Evolutionary conservation across 2,329 filamentous ascomycete species (phyloP).

Genomic region (Xylariomycetidae sp.): DNA sequence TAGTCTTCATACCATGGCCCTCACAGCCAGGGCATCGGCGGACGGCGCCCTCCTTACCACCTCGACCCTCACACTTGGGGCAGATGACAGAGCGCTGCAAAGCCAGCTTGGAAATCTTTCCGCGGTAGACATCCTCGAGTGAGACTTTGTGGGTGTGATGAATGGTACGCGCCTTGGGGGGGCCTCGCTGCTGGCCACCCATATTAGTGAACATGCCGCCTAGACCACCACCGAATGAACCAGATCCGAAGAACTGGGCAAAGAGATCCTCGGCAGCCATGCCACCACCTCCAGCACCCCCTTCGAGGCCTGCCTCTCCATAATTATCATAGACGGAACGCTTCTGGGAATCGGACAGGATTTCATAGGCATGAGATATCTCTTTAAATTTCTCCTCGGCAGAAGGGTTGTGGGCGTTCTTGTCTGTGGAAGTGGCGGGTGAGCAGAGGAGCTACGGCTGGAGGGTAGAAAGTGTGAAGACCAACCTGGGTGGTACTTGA

Average conservation of each 20-base stretch:
- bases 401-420: conserved; percentile 89
- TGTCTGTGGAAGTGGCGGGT: too few relatives aligned
- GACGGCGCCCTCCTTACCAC: conserved; percentile 97
- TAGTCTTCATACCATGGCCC: conserved; percentile 96
- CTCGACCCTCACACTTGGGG: conserved; percentile 86
- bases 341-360: conserved; percentile 89
- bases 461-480: too few relatives aligned
- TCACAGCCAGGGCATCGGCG: conserved; percentile 89
- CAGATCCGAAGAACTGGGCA: conserved; percentile 88
- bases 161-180: conserved; percentile 87
- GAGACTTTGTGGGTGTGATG: conserved; percentile 98
- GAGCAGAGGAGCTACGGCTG: too few relatives aligned
- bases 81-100: conserved; percentile 98
- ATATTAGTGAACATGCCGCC: conserved; percentile 73
- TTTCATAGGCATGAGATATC: conserved; percentile 90
- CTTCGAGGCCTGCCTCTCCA: conserved; percentile 94
- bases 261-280: conserved; percentile 97
- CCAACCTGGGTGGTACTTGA: conserved; percentile 82
- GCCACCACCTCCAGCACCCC: conserved; percentile 72
- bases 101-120: conserved; percentile 95
- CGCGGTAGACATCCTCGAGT: conserved; percentile 95
- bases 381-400: conserved; percentile 99
- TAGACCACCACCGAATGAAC: conserved; percentile 67
- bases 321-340: conserved; percentile 92
- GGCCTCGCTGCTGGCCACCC: conserved; percentile 75